These are phyloP conservation scores for Dimargaris verticillata DNA, from an alignment of 192 early-diverging fungal species.

Conservation along the genomic window DNA sequence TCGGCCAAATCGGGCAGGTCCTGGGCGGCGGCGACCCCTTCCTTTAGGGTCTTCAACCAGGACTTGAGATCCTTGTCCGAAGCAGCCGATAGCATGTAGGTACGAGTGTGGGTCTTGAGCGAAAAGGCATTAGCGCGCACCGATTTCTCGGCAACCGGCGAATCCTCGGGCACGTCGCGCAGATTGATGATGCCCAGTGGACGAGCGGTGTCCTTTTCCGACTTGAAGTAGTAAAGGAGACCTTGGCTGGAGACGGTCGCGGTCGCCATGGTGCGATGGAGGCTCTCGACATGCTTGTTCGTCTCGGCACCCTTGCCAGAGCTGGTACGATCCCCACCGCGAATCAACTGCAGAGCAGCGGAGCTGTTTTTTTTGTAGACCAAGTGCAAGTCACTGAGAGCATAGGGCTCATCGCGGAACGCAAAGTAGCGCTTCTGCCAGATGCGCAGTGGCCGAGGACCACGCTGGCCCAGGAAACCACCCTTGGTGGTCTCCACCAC, in stretches of 20 bases:
- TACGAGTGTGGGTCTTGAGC: conserved; percentile 1
- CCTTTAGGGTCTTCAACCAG: not conserved
- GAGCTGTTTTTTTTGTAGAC: conserved; percentile 8
- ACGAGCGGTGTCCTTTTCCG: not conserved
- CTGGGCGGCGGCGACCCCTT: not conserved
- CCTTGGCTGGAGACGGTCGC: conserved; percentile 2
- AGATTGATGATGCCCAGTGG: conserved; percentile 10
- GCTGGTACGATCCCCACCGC: not conserved
- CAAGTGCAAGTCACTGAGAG: conserved; percentile 2
- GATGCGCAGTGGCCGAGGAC: conserved; percentile 7
- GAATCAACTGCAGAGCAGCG: not conserved
- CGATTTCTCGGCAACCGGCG: conserved; percentile 4
- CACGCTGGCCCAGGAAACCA: conserved; percentile 3
- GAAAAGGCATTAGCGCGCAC: conserved; percentile 3
- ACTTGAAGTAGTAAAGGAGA: conserved; percentile 9
- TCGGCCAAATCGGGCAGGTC: not conserved
- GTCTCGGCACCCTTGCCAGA: not conserved
- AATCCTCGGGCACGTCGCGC: conserved; percentile 1
- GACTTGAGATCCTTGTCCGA: conserved; percentile 4
- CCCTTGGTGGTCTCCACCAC: not conserved
- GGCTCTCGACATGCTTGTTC: not conserved
- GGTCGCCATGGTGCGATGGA: not conserved
- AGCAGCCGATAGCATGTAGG: not conserved
- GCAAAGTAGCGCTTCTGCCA: conserved; percentile 11
- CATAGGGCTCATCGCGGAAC: not conserved